Base-by-base conservation (phyloP, 345 rosid species). In the Corchorus olitorius region DNA sequence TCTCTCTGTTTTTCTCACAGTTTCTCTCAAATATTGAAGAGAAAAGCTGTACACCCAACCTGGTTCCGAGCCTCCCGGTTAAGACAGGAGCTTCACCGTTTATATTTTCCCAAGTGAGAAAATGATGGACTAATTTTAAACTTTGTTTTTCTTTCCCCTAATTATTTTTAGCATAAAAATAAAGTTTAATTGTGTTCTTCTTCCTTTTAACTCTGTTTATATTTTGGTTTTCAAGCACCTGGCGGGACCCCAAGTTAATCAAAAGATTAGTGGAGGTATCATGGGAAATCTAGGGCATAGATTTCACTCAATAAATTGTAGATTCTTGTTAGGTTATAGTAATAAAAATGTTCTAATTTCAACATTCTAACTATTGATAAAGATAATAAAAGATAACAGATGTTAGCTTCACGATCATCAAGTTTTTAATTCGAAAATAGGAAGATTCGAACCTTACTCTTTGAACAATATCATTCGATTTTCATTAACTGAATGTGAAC, bases 1-100 rank as follows among this genome's bases (percentile, higher is more conserved):
- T 84, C 84, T 84, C 74, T 61, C 80, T 66, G 69, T 70, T 61
- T 63, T 63, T 75, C 43, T 72, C 58, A 67, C 19, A 15, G 52
- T 63, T 39, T 56, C 61, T 64, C 62, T 84, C 79, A 65, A 66
- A 77, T 73, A 79, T 65, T 80, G 80, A 86, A 83, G 81, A 71
- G 86, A 83, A 79, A 79, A 77, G 87, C 83, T 48, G 46, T 62
- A 61, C 77, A 62, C 91, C 92, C 81, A 91, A 83, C 85, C 93
- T 88, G 85, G 63, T 88, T 87, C 97, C 97, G 86, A 83, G 56
- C 88, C 87, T 84, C 85, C 27, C 84, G 92, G 78, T 17, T 71
- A 2, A 50, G 76, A 13, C 55, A 58, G 52, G 52, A 73, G 72
- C 81, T 69, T n/a, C 66, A 64, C 75, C 75, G 81, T 78, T 78